A percentile compares a stretch with the other conserved stretches of the same genome.
Evolutionary conservation across 2,329 filamentous ascomycete genomes (phyloP).

Genomic region (Anthostomella pinea): DNA sequence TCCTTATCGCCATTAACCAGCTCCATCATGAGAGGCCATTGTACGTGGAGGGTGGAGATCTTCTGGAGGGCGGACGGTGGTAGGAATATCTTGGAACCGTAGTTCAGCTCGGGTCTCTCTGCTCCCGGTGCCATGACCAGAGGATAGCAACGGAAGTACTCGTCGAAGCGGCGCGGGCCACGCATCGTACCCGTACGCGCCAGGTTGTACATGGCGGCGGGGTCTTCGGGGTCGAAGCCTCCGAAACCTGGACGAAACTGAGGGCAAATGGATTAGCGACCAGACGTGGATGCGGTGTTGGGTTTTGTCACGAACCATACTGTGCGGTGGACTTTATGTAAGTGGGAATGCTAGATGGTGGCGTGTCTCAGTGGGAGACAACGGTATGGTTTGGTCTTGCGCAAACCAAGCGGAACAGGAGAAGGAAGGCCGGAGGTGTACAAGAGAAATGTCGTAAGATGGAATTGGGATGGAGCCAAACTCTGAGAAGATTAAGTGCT

Average conservation of each 20-base stretch:
- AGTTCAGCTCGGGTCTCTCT: constrained; percentile 86
- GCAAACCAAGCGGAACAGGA: too few relatives aligned
- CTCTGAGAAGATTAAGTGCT: too few relatives aligned
- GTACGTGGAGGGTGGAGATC: constrained; percentile 90
- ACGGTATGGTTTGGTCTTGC: too few relatives aligned
- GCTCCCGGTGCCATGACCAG: constrained; percentile 90
- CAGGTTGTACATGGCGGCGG: constrained; percentile 49
- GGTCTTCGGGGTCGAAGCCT: constrained; percentile 46
- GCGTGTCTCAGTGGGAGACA: too few relatives aligned
- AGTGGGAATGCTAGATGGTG: too few relatives aligned
- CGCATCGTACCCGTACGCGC: constrained; percentile 42
- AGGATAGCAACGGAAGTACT: constrained; percentile 97
- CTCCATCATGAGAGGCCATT: constrained; percentile 97
- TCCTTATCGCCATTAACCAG: constrained; percentile 82
- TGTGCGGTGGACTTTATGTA: too few relatives aligned
- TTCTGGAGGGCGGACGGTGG: constrained; percentile 97
- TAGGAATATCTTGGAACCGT: constrained; percentile 95
- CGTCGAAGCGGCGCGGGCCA: constrained; percentile 79
- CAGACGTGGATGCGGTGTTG: too few relatives aligned
- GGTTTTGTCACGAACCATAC: background rate
- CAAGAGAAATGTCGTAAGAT: too few relatives aligned
- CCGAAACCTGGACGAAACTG: constrained; percentile 39
- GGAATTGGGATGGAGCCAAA: too few relatives aligned
- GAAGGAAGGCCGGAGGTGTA: too few relatives aligned
- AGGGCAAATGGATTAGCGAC: background rate